Base-by-base conservation (phyloP, 768 basidiomycete species). In the Xerocomus potaroensis region DNA sequence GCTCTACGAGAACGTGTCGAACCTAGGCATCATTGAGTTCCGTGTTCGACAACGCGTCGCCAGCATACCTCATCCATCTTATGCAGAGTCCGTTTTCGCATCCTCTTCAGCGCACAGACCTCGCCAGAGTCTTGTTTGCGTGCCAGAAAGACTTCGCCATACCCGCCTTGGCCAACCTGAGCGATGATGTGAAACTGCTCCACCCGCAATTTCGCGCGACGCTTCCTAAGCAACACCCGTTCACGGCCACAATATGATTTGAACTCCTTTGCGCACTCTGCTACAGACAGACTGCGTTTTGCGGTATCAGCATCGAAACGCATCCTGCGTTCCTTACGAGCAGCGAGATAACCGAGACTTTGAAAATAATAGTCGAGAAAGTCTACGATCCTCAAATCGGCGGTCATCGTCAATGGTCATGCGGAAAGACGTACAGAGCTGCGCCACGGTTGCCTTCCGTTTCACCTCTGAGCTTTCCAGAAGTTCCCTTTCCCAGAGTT, bases 331-430 rank as follows among this genome's bases (percentile, higher is more conserved):
- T 91, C 84, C 64, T 91, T 93, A 21, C 96, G 81, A 16, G 84
- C 69, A 8, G 86, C 81, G 48, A 97, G 76, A 68, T 97, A 97
- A 15, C 91, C 91, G 30, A 99, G 77, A 1, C 83, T 78, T 63
- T 97, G 91, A 65, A 99, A 99, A 71, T 99, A 99, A 65, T 99
- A 98, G 68, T 98, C 95, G 41, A 96, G 79, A 70, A 97, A 97
- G 72, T 90, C 92, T 94, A 54, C 27, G 45, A 36, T 45, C 41
- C 24, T 42, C 54, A 31, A 32, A 59, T 50, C 47, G 49, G 12
- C 16, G 19, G 38, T 26, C 26, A 53, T 53, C 54, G 41, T 15
- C 24, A 22, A 42, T 8, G 8, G 46, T 41, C 50, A 41, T 47
- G 21, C 30, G 48, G 32, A 5, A n/a, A 33, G 26, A 74, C 84